Percentiles rank a stretch among this genome's conserved stretches.
phyloP scores from a whole-genome alignment of 352 stramenopile species.

The Aphanomyces euteiches region DNA sequence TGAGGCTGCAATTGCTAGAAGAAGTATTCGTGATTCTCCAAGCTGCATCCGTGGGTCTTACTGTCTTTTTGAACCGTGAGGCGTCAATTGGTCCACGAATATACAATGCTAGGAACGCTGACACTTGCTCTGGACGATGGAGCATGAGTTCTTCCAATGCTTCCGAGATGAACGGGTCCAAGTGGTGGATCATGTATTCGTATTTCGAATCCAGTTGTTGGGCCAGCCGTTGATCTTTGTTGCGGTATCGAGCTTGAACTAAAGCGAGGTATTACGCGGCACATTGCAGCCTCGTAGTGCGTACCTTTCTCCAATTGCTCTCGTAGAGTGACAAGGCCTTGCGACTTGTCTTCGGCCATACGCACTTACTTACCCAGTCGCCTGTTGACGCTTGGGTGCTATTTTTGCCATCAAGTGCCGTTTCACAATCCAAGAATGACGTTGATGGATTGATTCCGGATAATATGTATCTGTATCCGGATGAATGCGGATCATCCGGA shows the following conservation, averaged over 20 bases:
- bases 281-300: background rate
- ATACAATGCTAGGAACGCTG: slow-evolving; percentile 63
- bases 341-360: background rate
- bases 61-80: slow-evolving; percentile 71
- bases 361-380: background rate
- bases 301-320: slow-evolving; percentile 18
- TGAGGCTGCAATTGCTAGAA: slow-evolving; percentile 59
- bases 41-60: slow-evolving; percentile 29
- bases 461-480: too few relatives aligned
- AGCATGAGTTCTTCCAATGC: slow-evolving; percentile 66
- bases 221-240: slow-evolving; percentile 51
- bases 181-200: slow-evolving; percentile 62
- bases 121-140: slow-evolving; percentile 68
- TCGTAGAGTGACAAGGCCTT: background rate
- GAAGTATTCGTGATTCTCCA: background rate
- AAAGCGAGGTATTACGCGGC: background rate
- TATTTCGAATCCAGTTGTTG: slow-evolving; percentile 54
- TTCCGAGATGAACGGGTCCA: slow-evolving; percentile 57
- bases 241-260: slow-evolving; percentile 62
- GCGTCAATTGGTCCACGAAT: slow-evolving; percentile 62
- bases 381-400: background rate
- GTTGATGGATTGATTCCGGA: too few relatives aligned
- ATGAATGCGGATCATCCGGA: too few relatives aligned
- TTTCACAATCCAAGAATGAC: too few relatives aligned
- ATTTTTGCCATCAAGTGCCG: too few relatives aligned